phyloP scores from a whole-genome alignment of 139 green algal species.

The Astrephomene gubernaculifera region DNA sequence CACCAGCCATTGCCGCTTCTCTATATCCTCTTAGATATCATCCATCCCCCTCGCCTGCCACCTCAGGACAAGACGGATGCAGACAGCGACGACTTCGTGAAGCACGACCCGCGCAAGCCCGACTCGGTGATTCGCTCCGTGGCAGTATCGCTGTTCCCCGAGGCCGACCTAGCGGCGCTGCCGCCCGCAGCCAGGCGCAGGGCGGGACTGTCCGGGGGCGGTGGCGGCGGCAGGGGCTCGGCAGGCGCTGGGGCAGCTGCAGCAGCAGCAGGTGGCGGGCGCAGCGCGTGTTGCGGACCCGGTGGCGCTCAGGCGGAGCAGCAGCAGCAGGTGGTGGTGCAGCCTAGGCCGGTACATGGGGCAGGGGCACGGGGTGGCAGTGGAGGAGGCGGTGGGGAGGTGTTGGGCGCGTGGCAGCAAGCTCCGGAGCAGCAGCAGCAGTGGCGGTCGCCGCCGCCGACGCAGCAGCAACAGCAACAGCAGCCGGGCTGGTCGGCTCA shows the following conservation, averaged over 20 bases:
- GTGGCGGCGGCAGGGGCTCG: neutral
- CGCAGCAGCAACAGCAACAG: conserved; percentile 13
- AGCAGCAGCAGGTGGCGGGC: neutral
- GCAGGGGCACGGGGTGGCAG: too few relatives aligned
- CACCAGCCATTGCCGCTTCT: too few relatives aligned
- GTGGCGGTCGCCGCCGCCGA: neutral
- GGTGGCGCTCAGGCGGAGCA: too few relatives aligned
- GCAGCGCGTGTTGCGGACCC: neutral
- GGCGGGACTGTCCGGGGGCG: neutral
- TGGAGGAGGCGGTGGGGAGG: too few relatives aligned
- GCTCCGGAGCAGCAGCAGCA: neutral
- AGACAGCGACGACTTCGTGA: conserved; percentile 37
- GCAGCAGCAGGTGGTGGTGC: too few relatives aligned
- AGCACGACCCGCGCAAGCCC: conserved; percentile 31
- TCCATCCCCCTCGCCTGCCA: neutral
- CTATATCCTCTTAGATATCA: too few relatives aligned
- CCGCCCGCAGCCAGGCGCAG: neutral
- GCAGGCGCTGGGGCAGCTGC: neutral
- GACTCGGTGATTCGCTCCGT: conserved; percentile 6
- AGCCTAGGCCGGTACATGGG: too few relatives aligned
- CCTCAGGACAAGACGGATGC: conserved; percentile 26
- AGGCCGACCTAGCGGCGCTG: neutral
- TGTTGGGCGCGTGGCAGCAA: neutral
- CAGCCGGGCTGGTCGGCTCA: too few relatives aligned
- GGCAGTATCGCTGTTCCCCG: conserved; percentile 16